Base-by-base conservation (phyloP, 768 basidiomycete species). In the Agrocybe pediades region DNA sequence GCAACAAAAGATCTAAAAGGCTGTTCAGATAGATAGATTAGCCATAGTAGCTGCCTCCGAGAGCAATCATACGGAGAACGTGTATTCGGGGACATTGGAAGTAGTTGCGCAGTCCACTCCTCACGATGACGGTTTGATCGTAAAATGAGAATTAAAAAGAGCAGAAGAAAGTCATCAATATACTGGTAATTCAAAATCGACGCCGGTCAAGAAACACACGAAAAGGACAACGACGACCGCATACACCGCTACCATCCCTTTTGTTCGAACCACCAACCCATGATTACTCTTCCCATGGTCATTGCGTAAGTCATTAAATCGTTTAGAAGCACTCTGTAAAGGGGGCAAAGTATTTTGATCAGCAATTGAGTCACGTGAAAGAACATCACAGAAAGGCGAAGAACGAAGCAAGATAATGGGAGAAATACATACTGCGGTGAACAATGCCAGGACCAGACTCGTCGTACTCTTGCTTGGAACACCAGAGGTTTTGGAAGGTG, bases 401-500 rank as follows among this genome's bases (percentile, higher is more conserved):
- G 9, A 17, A 41, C 20, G 54, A 27, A 23, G 20, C 2, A 21
- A 0, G 13, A 26, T 24, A 51, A 26, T 2, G 9, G 3, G 24
- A 7, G 19, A 25, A 47, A 53, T 16, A 66, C 65, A 33, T 46
- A 66, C 65, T 66, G 62, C 65, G 65, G 41, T 62, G 60, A 49
- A 89, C 87, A 59, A 90, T 90, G 53, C 82, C 85, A 56, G 88
- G 88, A 47, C 88, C 88, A 51, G 81, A 82, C 72, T 92, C 92
- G 70, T 94, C 92, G 74, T 94, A 95, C 76, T 95, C 93, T 66
- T 92, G 89, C 75, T 92, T 92, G 54, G 87, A 87, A 74, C 89
- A 89, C 93, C 95, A 97, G 74, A 95, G 76, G 69, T 95, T 95
- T 81, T 96, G 94, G 94, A 97, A 97, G 63, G 94, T 95, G 68